Base-by-base conservation (phyloP, 1,284 basidiomycete genomes). In the Polyporus tsugae region DNA sequence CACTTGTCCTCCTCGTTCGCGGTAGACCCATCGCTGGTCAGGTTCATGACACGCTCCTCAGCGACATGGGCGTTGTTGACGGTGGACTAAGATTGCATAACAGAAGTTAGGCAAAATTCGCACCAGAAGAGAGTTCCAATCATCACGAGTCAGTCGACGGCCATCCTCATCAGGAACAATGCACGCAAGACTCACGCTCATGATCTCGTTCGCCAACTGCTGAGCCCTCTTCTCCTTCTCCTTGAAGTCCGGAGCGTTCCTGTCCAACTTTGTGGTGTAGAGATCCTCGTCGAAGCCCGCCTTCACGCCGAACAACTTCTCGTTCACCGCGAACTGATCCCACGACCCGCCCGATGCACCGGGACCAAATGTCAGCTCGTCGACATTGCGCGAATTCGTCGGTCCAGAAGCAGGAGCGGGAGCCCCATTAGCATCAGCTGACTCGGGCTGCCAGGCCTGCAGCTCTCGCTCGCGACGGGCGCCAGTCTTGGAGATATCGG, bases 251-350 rank as follows among this genome's bases (percentile, higher is more conserved):
- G 93, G 89, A 33, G 89, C 92, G 68, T 83, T 88, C 73, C 95
- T 89, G 79, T 99, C 95, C 62, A 99, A 86, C 82, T 91, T 96
- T 53, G 97, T 99, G 25, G 98, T 99, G 81, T 99, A 99, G 53
- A 92, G 78, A 69, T 97, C 94, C 82, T 99, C 97, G 76, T 98
- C 92, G 80, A 96, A 99, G 76, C 91, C 89, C 10, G 96, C 95
- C 77, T 88, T 96, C 72, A 97, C 90, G 22, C 98, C 98, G 78
- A 98, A 99, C 70, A 95, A 85, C 74, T 93, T 88, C 81, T 98
- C 96, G 81, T 99, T 99, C 65, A 86, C 94, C 52, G 92, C 92
- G 76, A 99, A 99, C 82, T 99, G 97, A 80, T 99, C 97, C 97
- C 98, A 99, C 0, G 84, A 82, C 57, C 81, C 80, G 55, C 71